These are phyloP conservation scores for Kandelia obovata DNA, from an alignment of 345 rosid species.

Conservation along the genomic window DNA sequence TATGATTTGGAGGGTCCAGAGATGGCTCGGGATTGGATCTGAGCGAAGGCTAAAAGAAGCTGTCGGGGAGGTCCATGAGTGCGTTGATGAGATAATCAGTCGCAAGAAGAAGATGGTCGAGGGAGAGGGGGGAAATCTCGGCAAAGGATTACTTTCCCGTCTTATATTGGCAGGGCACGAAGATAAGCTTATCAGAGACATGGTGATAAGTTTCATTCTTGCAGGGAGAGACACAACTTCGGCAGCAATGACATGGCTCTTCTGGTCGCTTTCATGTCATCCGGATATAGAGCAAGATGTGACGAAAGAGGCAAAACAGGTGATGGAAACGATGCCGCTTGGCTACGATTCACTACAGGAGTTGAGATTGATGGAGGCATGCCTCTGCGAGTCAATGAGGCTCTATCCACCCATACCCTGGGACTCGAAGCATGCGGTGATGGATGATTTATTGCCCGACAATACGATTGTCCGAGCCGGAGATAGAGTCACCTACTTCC, in stretches of 20 bases:
- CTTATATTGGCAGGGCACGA: conserved; percentile 22
- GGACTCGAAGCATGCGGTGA: conserved; percentile 33
- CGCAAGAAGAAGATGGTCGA: conserved; percentile 11
- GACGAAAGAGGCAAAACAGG: conserved; percentile 8
- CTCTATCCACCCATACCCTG: conserved; percentile 33
- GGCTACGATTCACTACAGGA: conserved; percentile 22
- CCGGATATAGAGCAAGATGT: conserved; percentile 15
- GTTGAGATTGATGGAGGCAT: conserved; percentile 22
- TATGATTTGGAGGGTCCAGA: conserved; percentile 29
- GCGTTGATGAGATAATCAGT: conserved; percentile 17
- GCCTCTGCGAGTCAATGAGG: conserved; percentile 32
- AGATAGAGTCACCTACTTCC: conserved; percentile 80
- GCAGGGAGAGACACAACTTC: conserved; percentile 37
- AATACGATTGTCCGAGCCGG: conserved; percentile 62
- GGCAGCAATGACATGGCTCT: conserved; percentile 35
- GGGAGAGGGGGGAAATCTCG: neutral
- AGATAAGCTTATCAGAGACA: conserved; percentile 23
- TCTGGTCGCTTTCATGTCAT: conserved; percentile 25
- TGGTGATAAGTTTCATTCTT: conserved; percentile 27
- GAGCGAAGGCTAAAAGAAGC: conserved; percentile 25
- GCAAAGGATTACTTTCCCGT: conserved; percentile 26
- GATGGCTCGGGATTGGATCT: conserved; percentile 33
- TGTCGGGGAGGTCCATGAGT: conserved; percentile 13
- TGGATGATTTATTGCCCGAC: conserved; percentile 57
- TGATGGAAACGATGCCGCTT: neutral